Conservation (phyloP, 2,329 filamentous ascomycete species). For the Colletotrichum abscissum region DNA sequence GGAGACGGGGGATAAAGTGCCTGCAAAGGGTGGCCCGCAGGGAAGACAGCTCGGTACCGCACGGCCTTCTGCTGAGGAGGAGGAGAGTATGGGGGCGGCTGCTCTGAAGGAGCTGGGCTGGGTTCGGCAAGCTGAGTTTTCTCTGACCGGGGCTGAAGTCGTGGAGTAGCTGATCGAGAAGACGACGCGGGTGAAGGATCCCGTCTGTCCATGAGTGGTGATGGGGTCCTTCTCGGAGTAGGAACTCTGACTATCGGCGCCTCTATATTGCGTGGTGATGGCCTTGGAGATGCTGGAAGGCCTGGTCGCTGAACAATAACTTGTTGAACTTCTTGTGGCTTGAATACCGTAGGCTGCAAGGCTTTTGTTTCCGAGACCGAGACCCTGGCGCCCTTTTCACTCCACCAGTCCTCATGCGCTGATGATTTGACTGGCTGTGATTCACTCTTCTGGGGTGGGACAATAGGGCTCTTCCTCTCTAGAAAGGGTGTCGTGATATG, state of each 20-base stretch:
- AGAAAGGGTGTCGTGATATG: slow-evolving; percentile 78
- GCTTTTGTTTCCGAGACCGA: background rate
- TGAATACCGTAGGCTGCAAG: background rate
- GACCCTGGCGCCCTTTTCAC: slow-evolving; percentile 34
- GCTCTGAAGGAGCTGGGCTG: slow-evolving; percentile 45
- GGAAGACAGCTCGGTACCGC: slow-evolving; percentile 69
- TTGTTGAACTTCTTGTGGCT: slow-evolving; percentile 9
- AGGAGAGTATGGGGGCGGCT: slow-evolving; percentile 68
- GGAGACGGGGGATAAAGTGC: slow-evolving; percentile 67
- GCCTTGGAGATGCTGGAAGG: slow-evolving; percentile 36
- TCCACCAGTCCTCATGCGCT: slow-evolving; percentile 52
- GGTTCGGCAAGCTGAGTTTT: slow-evolving; percentile 19
- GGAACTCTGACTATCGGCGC: slow-evolving; percentile 51
- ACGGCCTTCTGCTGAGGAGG: slow-evolving; percentile 52
- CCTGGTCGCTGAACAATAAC: slow-evolving; percentile 17
- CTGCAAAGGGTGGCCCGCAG: slow-evolving; percentile 61
- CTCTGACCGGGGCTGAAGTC: slow-evolving; percentile 13
- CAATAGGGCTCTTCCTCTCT: slow-evolving; percentile 48
- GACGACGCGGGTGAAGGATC: slow-evolving; percentile 41
- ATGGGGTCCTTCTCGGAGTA: slow-evolving; percentile 48
- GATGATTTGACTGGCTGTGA: slow-evolving; percentile 41
- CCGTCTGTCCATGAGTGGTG: slow-evolving; percentile 40
- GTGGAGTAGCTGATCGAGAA: slow-evolving; percentile 40
- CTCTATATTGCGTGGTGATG: slow-evolving; percentile 28
- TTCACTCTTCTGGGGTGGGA: slow-evolving; percentile 22